phyloP scores from a whole-genome alignment of 768 basidiomycete genomes.

The Auriscalpium vulgare region DNA sequence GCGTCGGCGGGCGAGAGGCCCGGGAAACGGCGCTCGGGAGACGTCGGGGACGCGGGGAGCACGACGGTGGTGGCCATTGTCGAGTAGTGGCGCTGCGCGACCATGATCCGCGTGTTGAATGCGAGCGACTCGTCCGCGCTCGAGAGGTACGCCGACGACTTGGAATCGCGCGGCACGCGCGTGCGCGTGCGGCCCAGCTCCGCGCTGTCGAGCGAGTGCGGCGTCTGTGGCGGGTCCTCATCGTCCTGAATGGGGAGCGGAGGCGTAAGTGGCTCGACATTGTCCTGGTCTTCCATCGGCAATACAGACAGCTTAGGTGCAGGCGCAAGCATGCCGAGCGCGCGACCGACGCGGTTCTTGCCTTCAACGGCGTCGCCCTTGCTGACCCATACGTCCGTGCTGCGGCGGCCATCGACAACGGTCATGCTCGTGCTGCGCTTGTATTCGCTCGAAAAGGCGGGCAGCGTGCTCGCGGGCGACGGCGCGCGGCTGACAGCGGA shows the following conservation, averaged over 20 bases:
- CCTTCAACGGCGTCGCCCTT: conserved; percentile 69
- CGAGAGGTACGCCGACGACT: conserved; percentile 47
- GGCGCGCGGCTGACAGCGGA: conserved; percentile 34
- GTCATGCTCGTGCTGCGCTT: conserved; percentile 57
- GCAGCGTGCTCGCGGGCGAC: conserved; percentile 33
- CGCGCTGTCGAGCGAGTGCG: conserved; percentile 47
- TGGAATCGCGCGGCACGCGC: conserved; percentile 40
- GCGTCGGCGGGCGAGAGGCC: conserved; percentile 27
- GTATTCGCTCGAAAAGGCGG: conserved; percentile 46
- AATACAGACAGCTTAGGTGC: conserved; percentile 63
- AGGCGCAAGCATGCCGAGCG: conserved; percentile 53
- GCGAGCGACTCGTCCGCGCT: conserved; percentile 42
- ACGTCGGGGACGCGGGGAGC: conserved; percentile 42
- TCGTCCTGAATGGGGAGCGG: conserved; percentile 53
- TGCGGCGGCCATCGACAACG: conserved; percentile 62
- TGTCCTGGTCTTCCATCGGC: conserved; percentile 41
- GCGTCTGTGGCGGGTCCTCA: conserved; percentile 36
- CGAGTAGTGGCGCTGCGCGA: conserved; percentile 68
- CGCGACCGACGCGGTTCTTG: conserved; percentile 52
- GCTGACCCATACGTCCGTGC: conserved; percentile 67
- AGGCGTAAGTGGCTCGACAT: conserved; percentile 37
- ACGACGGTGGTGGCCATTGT: conserved; percentile 58
- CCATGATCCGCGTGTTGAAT: conserved; percentile 53
- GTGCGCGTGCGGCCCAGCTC: conserved; percentile 37
- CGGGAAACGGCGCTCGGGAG: conserved; percentile 11